These are phyloP conservation scores for Chaetomidium leptoderma DNA, from an alignment of 495 filamentous ascomycete species.

Conservation along the genomic window DNA sequence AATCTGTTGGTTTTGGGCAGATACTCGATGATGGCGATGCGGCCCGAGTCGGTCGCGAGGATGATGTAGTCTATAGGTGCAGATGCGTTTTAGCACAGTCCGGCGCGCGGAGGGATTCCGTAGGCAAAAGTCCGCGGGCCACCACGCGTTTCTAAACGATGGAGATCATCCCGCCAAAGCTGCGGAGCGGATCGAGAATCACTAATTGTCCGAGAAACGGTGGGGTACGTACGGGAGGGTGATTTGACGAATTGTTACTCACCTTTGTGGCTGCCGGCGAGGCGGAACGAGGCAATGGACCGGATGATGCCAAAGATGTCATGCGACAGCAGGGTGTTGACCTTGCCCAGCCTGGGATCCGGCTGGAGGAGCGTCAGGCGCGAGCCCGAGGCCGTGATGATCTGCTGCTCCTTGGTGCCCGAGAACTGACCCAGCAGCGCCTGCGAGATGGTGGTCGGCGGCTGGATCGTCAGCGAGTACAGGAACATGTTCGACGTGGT, in stretches of 20 bases:
- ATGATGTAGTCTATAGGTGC: constrained; percentile 81
- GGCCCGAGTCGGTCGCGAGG: constrained; percentile 89
- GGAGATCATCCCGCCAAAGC: constrained; percentile 37
- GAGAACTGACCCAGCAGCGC: constrained; percentile 91
- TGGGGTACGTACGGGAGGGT: constrained; percentile 18
- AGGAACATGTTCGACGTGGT: constrained; percentile 96
- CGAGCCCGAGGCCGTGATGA: constrained; percentile 76
- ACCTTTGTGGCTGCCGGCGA: constrained; percentile 96
- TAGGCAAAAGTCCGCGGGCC: constrained; percentile 25
- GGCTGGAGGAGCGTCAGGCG: constrained; percentile 82
- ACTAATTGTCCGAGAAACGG: constrained; percentile 70
- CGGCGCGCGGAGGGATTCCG: constrained; percentile 20
- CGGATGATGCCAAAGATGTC: constrained; percentile 96
- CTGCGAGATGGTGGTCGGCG: constrained; percentile 81
- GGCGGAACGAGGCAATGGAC: constrained; percentile 76
- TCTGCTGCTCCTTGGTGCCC: constrained; percentile 92
- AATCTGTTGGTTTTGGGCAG: constrained; percentile 81
- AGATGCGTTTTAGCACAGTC: constrained; percentile 55
- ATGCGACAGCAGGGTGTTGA: constrained; percentile 78
- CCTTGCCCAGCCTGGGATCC: constrained; percentile 77
- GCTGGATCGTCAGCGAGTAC: constrained; percentile 91
- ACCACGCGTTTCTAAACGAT: constrained; percentile 22
- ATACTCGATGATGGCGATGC: constrained; percentile 92
- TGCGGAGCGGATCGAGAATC: constrained; percentile 71
- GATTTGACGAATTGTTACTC: constrained; percentile 45